Evolutionary conservation across 2,329 filamentous ascomycete species (phyloP), one percentile per base, ranked within the genome.

Genomic region (Arthrobotrys megalospora): DNA sequence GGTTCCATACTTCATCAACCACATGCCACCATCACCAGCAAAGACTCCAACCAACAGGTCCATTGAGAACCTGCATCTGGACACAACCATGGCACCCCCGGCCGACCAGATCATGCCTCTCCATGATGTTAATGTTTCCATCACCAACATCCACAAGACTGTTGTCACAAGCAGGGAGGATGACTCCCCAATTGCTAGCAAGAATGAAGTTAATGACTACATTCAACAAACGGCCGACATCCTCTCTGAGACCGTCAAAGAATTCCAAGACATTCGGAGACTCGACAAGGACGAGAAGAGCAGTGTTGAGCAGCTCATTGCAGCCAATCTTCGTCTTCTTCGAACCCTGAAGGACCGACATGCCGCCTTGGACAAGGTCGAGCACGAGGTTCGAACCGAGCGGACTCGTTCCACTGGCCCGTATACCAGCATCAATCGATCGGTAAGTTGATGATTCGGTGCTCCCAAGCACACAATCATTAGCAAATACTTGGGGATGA

Each of bases 191-290:
- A 50, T 24, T 19, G 62, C 66, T 32, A 71, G 41, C 60, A 77
- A 50, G 60, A 65, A 47, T 21, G 73, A 77, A 28, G 47, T 77
- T 8, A 63, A 77, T 2, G 73, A 77, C 24, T 77, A 77, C 73
- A 77, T 77, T 47, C 73, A 77, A 16, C 66, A 67, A 16, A 77
- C 73, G 5, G 73, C 73, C 11, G 73, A 77, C n/a, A 71, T 77
- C 41, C 66, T 77, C 12, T 77, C 73, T 8, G 55, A 68, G 28
- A 67, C 67, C n/a, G 66, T 77, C 11, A 77, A 71, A 34, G 66
- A 71, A 8, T 63, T 77, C 12, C 66, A 77, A 32, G 55, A 60
- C 8, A 7, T 60, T 43, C 16, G 34, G 19, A 62, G 28, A 8
- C 41, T 66, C 3, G 38, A 60, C n/a, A 19, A 63, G 16, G 47